Conservation (phyloP, 1,284 basidiomycete genomes). For the Binderoboletus segoi region DNA sequence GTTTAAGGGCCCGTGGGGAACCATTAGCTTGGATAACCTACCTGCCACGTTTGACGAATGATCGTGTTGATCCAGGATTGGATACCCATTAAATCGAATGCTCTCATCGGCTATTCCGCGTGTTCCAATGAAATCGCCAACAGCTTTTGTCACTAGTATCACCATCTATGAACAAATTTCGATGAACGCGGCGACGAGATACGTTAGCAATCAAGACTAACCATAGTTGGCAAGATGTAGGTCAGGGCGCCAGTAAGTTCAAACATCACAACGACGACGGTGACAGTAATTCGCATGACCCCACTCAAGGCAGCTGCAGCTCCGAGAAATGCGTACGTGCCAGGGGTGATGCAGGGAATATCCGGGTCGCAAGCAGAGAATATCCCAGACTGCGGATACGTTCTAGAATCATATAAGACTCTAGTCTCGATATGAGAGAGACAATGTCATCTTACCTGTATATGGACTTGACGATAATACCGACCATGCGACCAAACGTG, state of each 20-base stretch:
- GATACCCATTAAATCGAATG: conserved; percentile 97
- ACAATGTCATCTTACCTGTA: conserved; percentile 61
- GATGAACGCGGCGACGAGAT: neutral
- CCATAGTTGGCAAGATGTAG: conserved; percentile 98
- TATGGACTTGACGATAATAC: conserved; percentile 92
- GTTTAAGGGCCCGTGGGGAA: conserved; percentile 1
- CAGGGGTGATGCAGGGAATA: conserved; percentile 96
- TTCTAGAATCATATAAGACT: conserved; percentile 44
- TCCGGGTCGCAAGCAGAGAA: conserved; percentile 92
- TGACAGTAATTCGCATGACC: conserved; percentile 95
- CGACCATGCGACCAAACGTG: conserved; percentile 94
- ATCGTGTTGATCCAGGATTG: conserved; percentile 93
- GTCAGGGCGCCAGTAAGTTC: conserved; percentile 98
- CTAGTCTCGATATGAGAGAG: neutral
- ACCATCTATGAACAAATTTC: conserved; percentile 71
- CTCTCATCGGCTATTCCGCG: conserved; percentile 97
- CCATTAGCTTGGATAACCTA: conserved; percentile 37
- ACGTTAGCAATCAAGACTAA: conserved; percentile 38
- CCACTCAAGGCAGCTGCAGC: conserved; percentile 95
- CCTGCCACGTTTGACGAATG: conserved; percentile 88
- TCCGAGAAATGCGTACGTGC: conserved; percentile 95
- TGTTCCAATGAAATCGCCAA: conserved; percentile 93
- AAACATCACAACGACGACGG: conserved; percentile 97
- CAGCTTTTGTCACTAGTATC: conserved; percentile 93
- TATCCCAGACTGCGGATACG: conserved; percentile 81